Percentiles rank a stretch among this genome's conserved stretches.
These are phyloP conservation scores for Leccinum angustisporum DNA, from an alignment of 1,284 basidiomycete species.

Conservation along the genomic window DNA sequence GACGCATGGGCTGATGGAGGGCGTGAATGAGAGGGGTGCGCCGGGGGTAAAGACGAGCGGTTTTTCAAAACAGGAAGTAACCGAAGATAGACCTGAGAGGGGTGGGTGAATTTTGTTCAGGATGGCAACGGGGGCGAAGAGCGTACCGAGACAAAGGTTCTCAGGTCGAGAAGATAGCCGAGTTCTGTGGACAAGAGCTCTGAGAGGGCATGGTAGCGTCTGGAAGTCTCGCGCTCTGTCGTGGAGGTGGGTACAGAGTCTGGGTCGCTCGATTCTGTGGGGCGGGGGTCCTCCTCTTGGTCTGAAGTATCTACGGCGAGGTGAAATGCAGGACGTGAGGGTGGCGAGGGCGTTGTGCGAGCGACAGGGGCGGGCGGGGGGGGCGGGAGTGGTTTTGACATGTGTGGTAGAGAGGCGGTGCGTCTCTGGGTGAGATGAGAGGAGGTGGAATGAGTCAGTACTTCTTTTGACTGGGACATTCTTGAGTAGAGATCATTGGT, in stretches of 20 bases:
- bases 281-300: constrained; percentile 17
- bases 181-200: constrained; percentile 85
- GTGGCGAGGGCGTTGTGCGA: constrained; percentile 8
- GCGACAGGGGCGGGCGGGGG: constrained; percentile 3
- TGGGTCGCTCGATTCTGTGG: constrained; percentile 6
- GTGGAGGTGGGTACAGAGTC: background rate
- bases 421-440: constrained; percentile 22
- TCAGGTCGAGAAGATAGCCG: constrained; percentile 76
- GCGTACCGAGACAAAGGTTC: constrained; percentile 70
- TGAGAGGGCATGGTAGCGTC: constrained; percentile 66
- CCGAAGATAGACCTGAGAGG: constrained; percentile 33
- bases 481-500: background rate
- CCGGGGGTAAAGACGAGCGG: constrained; percentile 42
- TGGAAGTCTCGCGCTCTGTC: constrained; percentile 39
- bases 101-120: constrained; percentile 25
- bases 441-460: constrained; percentile 28
- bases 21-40: constrained; percentile 32
- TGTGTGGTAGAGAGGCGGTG: constrained; percentile 36
- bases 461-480: constrained; percentile 4
- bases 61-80: constrained; percentile 32
- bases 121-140: constrained; percentile 1
- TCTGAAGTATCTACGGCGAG: constrained; percentile 32
- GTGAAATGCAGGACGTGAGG: constrained; percentile 36
- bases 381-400: constrained; percentile 28
- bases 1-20: constrained; percentile 31